phyloP scores from a whole-genome alignment of 164 flowering plant species.

The Sextonia rubra region DNA sequence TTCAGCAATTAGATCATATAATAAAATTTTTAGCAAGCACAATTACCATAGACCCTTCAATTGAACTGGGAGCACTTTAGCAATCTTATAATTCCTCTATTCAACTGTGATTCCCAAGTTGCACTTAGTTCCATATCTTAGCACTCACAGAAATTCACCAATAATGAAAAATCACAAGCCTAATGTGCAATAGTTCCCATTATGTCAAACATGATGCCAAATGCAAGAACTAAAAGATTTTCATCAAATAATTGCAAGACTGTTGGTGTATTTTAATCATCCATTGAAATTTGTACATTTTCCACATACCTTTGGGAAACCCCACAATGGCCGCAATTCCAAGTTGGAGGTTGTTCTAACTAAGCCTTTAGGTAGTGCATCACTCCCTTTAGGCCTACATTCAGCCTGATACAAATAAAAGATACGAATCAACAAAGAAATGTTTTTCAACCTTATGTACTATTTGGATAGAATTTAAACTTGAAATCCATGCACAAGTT shows the following conservation, averaged over 20 bases:
- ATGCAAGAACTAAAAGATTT: neutral
- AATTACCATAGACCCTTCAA: too few relatives aligned
- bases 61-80: too few relatives aligned
- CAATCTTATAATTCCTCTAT: too few relatives aligned
- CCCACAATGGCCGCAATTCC: slow-evolving; percentile 81
- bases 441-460: too few relatives aligned
- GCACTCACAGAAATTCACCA: neutral
- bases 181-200: too few relatives aligned
- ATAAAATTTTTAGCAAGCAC: too few relatives aligned
- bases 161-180: neutral
- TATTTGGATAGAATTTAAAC: neutral
- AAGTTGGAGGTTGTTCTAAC: slow-evolving; percentile 57
- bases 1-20: neutral
- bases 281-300: neutral
- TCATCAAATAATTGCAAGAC: neutral
- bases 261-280: neutral
- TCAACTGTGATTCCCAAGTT: neutral
- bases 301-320: slow-evolving; percentile 37
- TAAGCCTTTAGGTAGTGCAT: slow-evolving; percentile 76
- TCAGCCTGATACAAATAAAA: slow-evolving; percentile 34
- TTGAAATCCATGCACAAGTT: neutral
- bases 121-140: neutral
- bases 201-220: neutral
- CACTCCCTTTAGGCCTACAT: slow-evolving; percentile 66
- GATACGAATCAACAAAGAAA: neutral